phyloP scores from a whole-genome alignment of 257 asterid genomes.

The Solanum sejunctum region DNA sequence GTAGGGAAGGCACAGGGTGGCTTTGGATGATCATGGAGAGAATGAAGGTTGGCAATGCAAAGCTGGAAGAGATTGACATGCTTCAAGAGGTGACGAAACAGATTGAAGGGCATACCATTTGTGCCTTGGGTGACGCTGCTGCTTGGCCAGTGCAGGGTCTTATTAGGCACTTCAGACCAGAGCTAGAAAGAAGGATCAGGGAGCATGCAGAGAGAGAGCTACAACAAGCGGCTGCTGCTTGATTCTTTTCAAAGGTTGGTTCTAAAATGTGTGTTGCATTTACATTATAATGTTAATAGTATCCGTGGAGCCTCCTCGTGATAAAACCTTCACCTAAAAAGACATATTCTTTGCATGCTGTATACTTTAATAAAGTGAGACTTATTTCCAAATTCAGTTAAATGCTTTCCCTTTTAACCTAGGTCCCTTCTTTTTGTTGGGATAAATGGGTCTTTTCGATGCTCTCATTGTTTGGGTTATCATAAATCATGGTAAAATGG shows the following conservation, averaged over 20 bases:
- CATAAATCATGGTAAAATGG: background rate
- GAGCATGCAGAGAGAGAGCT: slow-evolving; percentile 90
- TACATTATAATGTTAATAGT: background rate
- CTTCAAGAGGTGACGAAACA: slow-evolving; percentile 98
- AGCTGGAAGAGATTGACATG: slow-evolving; percentile 96
- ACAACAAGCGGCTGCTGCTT: slow-evolving; percentile 67
- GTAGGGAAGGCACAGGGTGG: slow-evolving; percentile 99
- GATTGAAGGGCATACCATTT: slow-evolving; percentile 99
- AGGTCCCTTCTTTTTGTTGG: background rate
- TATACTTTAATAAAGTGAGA: background rate
- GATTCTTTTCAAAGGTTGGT: slow-evolving; percentile 33
- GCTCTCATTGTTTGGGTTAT: background rate
- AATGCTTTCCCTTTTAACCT: background rate
- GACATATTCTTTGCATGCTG: background rate
- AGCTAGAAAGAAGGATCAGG: slow-evolving; percentile 86
- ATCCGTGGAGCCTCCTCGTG: background rate
- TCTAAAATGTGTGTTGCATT: background rate
- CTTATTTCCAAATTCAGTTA: background rate
- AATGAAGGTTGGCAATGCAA: slow-evolving; percentile 94
- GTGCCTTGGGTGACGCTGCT: slow-evolving; percentile 99
- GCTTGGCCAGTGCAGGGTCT: slow-evolving; percentile 99
- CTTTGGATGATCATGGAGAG: slow-evolving; percentile 99
- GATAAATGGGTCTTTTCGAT: background rate
- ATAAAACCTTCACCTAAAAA: background rate
- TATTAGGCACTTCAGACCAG: slow-evolving; percentile 94